Conservation (phyloP, 306 rosid genomes). For the Mimosa bimucronata region DNA sequence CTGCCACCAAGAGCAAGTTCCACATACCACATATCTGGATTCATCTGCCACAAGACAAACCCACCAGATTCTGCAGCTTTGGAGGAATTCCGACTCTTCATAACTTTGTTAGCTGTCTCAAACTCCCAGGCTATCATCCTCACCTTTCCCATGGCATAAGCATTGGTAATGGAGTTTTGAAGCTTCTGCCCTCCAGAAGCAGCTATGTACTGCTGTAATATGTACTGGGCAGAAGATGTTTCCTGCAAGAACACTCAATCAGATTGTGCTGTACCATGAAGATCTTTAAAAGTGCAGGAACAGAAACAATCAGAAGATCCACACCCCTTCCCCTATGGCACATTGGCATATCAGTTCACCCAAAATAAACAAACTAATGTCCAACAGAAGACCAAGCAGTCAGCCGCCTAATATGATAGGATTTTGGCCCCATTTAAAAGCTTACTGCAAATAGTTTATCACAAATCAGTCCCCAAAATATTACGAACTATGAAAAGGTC, state of each 20-base stretch:
- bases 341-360: conserved; percentile 3
- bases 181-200: conserved; percentile 94
- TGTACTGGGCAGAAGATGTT: conserved; percentile 95
- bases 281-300: conserved; percentile 7
- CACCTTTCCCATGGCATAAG: conserved; percentile 99
- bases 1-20: conserved; percentile 98
- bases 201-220: conserved; percentile 94
- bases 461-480: conserved; percentile 7
- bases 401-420: not conserved
- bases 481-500: not conserved
- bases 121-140: conserved; percentile 95
- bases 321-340: not conserved
- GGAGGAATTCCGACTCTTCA: conserved; percentile 69
- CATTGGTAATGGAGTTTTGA: conserved; percentile 75
- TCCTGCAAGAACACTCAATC: conserved; percentile 64
- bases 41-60: conserved; percentile 98
- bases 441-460: not conserved
- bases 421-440: not conserved
- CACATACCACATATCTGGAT: conserved; percentile 98
- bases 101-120: conserved; percentile 86
- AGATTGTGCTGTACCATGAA: conserved; percentile 12
- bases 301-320: conserved; percentile 26
- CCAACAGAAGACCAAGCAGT: conserved; percentile 9
- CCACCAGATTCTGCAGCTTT: conserved; percentile 93
- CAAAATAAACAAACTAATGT: not conserved